Base-by-base conservation (phyloP, 345 rosid genomes). In the Lepidium didymum region DNA sequence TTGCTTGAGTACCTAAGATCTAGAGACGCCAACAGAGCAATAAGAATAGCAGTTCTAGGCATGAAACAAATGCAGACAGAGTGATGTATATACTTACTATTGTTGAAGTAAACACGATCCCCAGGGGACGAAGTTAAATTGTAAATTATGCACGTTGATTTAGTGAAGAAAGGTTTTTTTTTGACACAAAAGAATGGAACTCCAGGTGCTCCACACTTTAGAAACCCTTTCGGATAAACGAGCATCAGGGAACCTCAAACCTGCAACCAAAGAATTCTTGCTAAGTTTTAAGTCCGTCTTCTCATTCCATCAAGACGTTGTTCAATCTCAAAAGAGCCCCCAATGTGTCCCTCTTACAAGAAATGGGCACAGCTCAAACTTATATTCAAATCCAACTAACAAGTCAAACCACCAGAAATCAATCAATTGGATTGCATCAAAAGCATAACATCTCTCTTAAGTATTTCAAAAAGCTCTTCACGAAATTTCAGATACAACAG, bases 1-100 rank as follows among this genome's bases (percentile, higher is more conserved):
- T 75, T 65, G 49, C 42, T 78, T 0, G 69, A 75, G 80, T 72
- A 78, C 35, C 77, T 72, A 49, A 68, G 77, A 54, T 77, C 96
- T 91, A 72, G 57, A 77, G 55, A 64, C 25, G 9, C 69, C 62
- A 69, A 56, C 68, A 49, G 9, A 71, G 51, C 15, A 69, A 53
- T 45, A 60, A 56, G 70, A 74, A 25, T 6, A 63, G 14, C n/a
- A 41, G 6, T 33, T 29, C 33, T 11, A 37, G 23, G 56, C n/a
- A 59, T 12, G 35, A 67, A 35, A 67, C 10, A 53, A 61, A 40
- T 13, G 3, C 12, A 60, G 42, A 42, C 40, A 44, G n/a, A 1
- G 15, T 13, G 37, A 42, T 44, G 69, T 16, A 16, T 13, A 54
- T 3, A 55, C 78, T 75, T 62, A 75, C 78, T 68, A 6, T 23